Evolutionary conservation across 2,329 filamentous ascomycete species (phyloP), one percentile per base, ranked within the genome.

Genomic region (Biscogniauxia marginata): DNA sequence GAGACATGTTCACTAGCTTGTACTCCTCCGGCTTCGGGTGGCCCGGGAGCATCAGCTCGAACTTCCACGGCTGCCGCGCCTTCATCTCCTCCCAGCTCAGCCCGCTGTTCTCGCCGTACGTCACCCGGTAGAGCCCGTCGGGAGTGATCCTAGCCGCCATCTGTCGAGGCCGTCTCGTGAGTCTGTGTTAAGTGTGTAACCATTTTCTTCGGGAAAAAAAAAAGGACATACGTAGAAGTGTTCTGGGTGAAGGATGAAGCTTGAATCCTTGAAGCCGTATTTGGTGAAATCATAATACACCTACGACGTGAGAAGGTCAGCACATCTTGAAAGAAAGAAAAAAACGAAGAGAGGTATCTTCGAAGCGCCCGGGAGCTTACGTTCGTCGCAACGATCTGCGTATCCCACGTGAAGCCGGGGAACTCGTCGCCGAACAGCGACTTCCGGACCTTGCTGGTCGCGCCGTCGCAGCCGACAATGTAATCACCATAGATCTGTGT

Each of bases 371-470:
- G 13, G n/a, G n/a, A n/a, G 53, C 76, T 67, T 63, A 83, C 82
- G 72, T 87, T 86, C 5, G 84, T 86, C 46, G 84, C 84, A 16
- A 87, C 77, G 55, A 87, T 84, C 65, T 85, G 82, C 56, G 76
- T 75, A 52, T 84, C 77, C 75, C 83, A 81, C 0, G 84, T 87
- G 61, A 81, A 81, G 0, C 84, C 84, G 0, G 83, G 83, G 58
- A 81, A 87, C 24, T 80, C 76, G n/a, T 75, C 70, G 3, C 81
- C 81, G 65, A 84, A 84, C 4, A 84, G 61, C 1, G 73, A 74
- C 58, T 74, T 76, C 25, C 82, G 69, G 4, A 84, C 75, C 44
- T 66, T 67, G 53, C 78, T 80, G 25, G 75, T 77, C 0, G 78
- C 80, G 0, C 82, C 83, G 63, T 85, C 83, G 57, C 82, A 84